Base-by-base conservation (phyloP, 768 basidiomycete genomes). In the Suillus subluteus region DNA sequence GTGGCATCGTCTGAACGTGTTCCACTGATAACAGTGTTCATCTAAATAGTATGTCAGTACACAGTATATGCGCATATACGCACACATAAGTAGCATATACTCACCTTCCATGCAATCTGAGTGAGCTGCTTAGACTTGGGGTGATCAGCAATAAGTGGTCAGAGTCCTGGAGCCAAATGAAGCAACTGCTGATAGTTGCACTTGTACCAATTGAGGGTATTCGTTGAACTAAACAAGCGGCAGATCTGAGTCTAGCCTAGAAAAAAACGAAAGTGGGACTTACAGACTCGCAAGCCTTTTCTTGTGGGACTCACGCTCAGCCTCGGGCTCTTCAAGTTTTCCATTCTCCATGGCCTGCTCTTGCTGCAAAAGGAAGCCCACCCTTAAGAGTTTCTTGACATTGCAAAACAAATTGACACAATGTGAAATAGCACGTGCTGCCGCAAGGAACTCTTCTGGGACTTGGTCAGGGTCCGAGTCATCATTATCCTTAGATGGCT, bases 321-420 rank as follows among this genome's bases (percentile, higher is more conserved):
- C 8, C 63, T 64, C 35, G 0, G 38, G 3, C 40, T 64, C 50
- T 2, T 38, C 37, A 0, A 52, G 3, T n/a, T 64, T 38, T 30
- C 37, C 63, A 11, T 41, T 64, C 21, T 46, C 41, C 1, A 3
- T 4, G 2, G 48, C 50, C 21, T 64, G 38, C 38, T 64, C 63
- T 26, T 64, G 63, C 26, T 35, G 18, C 1, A 55, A 8, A 6
- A 44, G 46, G 0, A 55, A 1, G 18, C 35, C 63, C 21, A 64
- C 63, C 30, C 41, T 35, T 23, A 64, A 8, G 9, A 64, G 38
- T 18, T 64, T 64, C 11, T 64, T 38, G 0, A 56, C 38, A 2
- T 64, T 64, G 35, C 63, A 64, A 30, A 64, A 64, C 4, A 64
- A 6, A 37, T 64, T 16, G 0, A 41, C 26, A 7, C 63, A 64